These are phyloP conservation scores for Neonectria punicea DNA, from an alignment of 2,329 filamentous ascomycete species.

Conservation along the genomic window DNA sequence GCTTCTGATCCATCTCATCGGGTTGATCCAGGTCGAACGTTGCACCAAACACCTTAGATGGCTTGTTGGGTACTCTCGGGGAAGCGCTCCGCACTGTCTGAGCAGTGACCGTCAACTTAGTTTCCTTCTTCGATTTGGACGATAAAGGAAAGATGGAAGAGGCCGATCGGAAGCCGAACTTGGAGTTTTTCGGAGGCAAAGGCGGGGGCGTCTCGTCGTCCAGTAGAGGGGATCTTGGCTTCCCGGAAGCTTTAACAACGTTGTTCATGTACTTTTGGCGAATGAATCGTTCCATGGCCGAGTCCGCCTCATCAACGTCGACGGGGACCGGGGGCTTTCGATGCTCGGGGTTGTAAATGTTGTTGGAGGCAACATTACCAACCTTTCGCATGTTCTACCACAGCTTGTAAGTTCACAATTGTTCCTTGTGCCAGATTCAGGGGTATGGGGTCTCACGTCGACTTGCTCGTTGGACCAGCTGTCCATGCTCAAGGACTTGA, in stretches of 20 bases:
- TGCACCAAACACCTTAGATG: constrained; percentile 75
- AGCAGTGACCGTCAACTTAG: constrained; percentile 45
- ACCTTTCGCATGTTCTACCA: constrained; percentile 90
- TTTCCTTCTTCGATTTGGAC: constrained; percentile 68
- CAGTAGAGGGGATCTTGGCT: constrained; percentile 50
- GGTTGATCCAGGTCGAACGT: constrained; percentile 65
- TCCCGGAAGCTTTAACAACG: constrained; percentile 49
- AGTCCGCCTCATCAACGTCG: constrained; percentile 91
- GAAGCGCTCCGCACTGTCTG: constrained; percentile 46
- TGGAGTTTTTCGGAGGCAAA: constrained; percentile 71
- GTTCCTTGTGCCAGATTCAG: neutral
- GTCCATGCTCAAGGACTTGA: constrained; percentile 99
- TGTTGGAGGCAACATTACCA: constrained; percentile 88
- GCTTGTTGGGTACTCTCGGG: constrained; percentile 66
- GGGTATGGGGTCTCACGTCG: constrained; percentile 71
- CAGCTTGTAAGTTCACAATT: constrained; percentile 30
- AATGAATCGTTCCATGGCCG: constrained; percentile 95
- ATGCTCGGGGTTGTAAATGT: constrained; percentile 87
- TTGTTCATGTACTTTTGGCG: constrained; percentile 88
- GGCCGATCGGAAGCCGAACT: constrained; percentile 66
- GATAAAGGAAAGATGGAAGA: constrained; percentile 76
- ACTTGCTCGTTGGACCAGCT: constrained; percentile 97
- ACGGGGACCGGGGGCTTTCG: constrained; percentile 85
- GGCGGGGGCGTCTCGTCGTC: constrained; percentile 70
- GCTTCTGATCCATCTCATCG: constrained; percentile 78